These are phyloP conservation scores for Trichoderma breve DNA, from an alignment of 2,329 filamentous ascomycete species.

Conservation along the genomic window DNA sequence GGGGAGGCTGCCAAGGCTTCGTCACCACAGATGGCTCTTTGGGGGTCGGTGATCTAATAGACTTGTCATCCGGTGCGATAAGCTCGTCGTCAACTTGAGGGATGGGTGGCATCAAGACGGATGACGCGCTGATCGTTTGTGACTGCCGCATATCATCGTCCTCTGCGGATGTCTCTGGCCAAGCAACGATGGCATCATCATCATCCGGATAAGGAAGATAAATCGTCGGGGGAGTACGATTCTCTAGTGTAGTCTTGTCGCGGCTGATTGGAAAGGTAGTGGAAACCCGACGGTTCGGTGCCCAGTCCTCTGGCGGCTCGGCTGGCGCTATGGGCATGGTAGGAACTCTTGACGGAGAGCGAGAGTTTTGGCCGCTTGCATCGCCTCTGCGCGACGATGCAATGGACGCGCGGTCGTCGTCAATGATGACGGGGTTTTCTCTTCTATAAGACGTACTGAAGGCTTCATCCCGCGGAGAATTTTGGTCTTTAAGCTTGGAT, in stretches of 20 bases:
- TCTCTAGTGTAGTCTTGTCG: conserved; percentile 25
- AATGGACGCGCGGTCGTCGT: conserved; percentile 34
- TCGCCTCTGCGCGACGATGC: conserved; percentile 28
- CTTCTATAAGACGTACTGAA: not conserved
- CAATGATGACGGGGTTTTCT: conserved; percentile 23
- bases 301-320: conserved; percentile 14
- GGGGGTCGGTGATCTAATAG: not conserved
- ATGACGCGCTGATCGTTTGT: conserved; percentile 1
- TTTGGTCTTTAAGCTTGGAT: conserved; percentile 30
- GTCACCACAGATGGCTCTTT: conserved; percentile 24
- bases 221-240: conserved; percentile 23
- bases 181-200: conserved; percentile 28
- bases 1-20: conserved; percentile 46
- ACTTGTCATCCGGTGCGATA: not conserved
- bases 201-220: conserved; percentile 42
- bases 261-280: conserved; percentile 33
- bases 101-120: conserved; percentile 29
- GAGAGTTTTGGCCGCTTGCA: conserved; percentile 18
- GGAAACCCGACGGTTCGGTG: conserved; percentile 27
- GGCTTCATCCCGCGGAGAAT: conserved; percentile 41
- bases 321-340: conserved; percentile 33
- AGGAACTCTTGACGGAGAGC: conserved; percentile 37
- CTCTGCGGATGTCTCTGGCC: conserved; percentile 24
- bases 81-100: conserved; percentile 14
- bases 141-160: not conserved